These are phyloP conservation scores for Echinosophora koreensis DNA, from an alignment of 306 rosid genomes.

Conservation along the genomic window DNA sequence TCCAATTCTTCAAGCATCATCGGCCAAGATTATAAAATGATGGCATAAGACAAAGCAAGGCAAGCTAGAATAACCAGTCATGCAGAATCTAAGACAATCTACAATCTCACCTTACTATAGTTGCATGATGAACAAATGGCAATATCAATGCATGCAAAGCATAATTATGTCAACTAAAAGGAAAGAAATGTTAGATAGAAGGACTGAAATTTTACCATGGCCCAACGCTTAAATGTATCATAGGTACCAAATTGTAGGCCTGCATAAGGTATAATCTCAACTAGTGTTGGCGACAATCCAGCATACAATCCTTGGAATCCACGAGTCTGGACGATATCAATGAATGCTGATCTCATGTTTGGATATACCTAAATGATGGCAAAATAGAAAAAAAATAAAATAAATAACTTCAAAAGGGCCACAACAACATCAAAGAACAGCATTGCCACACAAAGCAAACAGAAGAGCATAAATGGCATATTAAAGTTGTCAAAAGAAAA, in stretches of 20 bases:
- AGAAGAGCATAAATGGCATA: constrained; percentile 16
- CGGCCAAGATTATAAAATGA: constrained; percentile 29
- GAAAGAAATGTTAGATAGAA: constrained; percentile 12
- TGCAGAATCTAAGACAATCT: constrained; percentile 31
- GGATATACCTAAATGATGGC: constrained; percentile 74
- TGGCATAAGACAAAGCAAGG: constrained; percentile 19
- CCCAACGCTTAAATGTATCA: constrained; percentile 95
- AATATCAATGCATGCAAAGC: constrained; percentile 22
- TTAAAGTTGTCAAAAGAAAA: not conserved
- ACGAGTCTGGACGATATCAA: constrained; percentile 69
- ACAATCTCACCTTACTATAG: constrained; percentile 21
- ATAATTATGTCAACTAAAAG: constrained; percentile 16
- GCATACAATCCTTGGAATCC: constrained; percentile 87
- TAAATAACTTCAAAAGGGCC: constrained; percentile 35
- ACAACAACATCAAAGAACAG: constrained; percentile 5
- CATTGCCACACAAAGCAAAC: constrained; percentile 29
- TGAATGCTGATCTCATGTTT: constrained; percentile 87
- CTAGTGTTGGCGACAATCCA: constrained; percentile 91
- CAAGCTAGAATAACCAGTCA: not conserved
- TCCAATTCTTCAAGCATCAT: constrained; percentile 1
- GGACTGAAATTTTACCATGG: constrained; percentile 63
- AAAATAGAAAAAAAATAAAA: constrained; percentile 17
- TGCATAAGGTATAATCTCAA: constrained; percentile 97
- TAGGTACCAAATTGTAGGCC: constrained; percentile 96
- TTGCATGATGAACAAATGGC: constrained; percentile 17